These are phyloP conservation scores for Escallonia rubra DNA, from an alignment of 129 eudicot species.

Conservation along the genomic window DNA sequence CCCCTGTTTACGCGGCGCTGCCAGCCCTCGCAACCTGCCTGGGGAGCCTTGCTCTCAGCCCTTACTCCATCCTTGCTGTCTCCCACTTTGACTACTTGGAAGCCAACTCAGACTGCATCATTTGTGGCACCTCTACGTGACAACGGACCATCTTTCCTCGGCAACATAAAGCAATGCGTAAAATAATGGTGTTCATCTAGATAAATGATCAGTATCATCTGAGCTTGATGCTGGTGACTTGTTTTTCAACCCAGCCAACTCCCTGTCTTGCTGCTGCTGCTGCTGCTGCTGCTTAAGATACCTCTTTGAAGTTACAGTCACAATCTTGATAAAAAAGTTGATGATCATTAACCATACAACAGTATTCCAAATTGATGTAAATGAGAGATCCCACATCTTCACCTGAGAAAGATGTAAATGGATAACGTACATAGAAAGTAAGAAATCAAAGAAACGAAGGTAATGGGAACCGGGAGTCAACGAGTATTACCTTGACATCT, in stretches of 20 bases:
- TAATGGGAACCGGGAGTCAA: no score
- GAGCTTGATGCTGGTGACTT: slow-evolving; percentile 12
- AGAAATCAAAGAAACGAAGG: no score
- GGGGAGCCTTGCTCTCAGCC: no score
- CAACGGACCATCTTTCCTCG: no score
- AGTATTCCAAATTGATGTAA: slow-evolving; percentile 61
- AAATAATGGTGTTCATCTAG: background rate
- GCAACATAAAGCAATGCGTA: background rate
- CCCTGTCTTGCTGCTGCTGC: slow-evolving; percentile 57
- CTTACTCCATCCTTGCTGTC: no score
- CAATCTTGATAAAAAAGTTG: slow-evolving; percentile 56
- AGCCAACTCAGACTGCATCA: no score
- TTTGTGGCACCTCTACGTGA: no score
- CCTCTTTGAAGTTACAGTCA: slow-evolving; percentile 64
- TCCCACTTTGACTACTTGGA: no score
- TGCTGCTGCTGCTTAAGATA: slow-evolving; percentile 43
- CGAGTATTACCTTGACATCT: slow-evolving; percentile 26
- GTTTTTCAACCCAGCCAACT: slow-evolving; percentile 35
- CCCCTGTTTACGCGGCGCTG: no score
- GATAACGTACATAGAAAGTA: no score
- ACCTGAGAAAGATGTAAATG: slow-evolving; percentile 18
- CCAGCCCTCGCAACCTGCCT: no score
- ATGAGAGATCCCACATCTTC: slow-evolving; percentile 56
- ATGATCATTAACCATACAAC: slow-evolving; percentile 73
- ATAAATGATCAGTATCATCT: background rate